Conservation (phyloP, 2,329 filamentous ascomycete species). For the Ustulina deusta region DNA sequence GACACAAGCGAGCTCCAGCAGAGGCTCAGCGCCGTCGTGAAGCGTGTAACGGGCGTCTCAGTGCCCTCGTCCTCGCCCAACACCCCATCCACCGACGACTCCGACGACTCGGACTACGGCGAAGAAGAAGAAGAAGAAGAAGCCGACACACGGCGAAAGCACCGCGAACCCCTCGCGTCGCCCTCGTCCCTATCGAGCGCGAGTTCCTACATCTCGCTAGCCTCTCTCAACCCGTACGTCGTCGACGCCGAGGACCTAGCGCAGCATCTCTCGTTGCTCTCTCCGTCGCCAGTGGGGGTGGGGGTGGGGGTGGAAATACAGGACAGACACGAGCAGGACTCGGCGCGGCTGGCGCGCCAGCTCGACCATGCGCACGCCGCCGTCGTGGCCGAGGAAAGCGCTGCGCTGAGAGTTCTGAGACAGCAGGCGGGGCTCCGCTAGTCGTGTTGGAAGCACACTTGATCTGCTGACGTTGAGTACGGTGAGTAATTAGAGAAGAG, state of each 20-base stretch:
- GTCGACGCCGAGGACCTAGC: neutral
- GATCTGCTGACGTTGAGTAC: too few relatives aligned
- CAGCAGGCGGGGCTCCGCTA: constrained; percentile 4
- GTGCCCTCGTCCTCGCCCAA: neutral
- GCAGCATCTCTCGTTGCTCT: neutral
- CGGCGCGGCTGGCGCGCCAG: neutral
- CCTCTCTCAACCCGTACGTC: constrained; percentile 34
- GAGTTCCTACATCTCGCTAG: constrained; percentile 35
- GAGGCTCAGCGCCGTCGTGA: constrained; percentile 1
- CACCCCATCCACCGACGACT: neutral
- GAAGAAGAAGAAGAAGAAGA: constrained; percentile 11
- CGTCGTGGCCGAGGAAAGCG: constrained; percentile 23
- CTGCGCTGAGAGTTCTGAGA: constrained; percentile 23
- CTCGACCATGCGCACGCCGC: constrained; percentile 17
- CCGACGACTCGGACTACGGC: constrained; percentile 34
- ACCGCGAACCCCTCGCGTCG: neutral
- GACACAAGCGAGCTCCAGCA: constrained; percentile 9
- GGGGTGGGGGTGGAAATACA: neutral
- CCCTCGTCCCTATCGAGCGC: constrained; percentile 20
- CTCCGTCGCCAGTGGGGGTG: neutral
- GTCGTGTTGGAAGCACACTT: too few relatives aligned
- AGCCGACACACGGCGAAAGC: neutral
- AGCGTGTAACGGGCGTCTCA: neutral
- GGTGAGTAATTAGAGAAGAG: too few relatives aligned
- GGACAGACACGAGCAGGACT: neutral